phyloP scores from a whole-genome alignment of 345 rosid genomes.

The Lepidium didymum region DNA sequence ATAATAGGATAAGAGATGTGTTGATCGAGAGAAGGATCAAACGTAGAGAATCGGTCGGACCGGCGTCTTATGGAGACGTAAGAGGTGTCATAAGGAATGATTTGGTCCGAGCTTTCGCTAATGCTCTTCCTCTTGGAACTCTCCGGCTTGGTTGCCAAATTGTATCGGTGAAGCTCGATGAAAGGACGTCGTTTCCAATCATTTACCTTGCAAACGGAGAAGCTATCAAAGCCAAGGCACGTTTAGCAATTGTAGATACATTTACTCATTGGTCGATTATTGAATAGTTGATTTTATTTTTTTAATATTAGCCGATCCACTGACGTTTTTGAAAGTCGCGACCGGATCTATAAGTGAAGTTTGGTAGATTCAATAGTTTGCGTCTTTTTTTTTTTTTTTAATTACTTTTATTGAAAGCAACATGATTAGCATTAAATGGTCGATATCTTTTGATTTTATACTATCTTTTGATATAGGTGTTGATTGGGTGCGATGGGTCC shows the following conservation, averaged over 20 bases:
- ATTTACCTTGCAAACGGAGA: slow-evolving; percentile 32
- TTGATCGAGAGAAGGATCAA: slow-evolving; percentile 15
- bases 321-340: background rate
- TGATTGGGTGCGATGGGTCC: slow-evolving; percentile 56
- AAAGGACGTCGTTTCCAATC: slow-evolving; percentile 21
- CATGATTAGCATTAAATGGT: slow-evolving; percentile 1
- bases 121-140: slow-evolving; percentile 33
- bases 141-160: slow-evolving; percentile 33
- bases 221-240: slow-evolving; percentile 38
- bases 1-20: slow-evolving; percentile 14
- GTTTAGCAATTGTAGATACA: background rate
- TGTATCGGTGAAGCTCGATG: slow-evolving; percentile 28
- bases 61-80: slow-evolving; percentile 33
- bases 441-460: background rate
- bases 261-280: background rate
- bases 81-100: slow-evolving; percentile 43
- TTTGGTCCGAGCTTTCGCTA: slow-evolving; percentile 38
- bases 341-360: background rate
- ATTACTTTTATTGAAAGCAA: background rate
- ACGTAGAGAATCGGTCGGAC: slow-evolving; percentile 3
- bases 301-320: background rate
- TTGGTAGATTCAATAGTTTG: background rate
- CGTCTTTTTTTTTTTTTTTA: background rate
- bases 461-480: slow-evolving; percentile 2
- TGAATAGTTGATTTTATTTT: background rate